phyloP scores from a whole-genome alignment of 306 rosid species.

The Gastrolobium villosum region DNA sequence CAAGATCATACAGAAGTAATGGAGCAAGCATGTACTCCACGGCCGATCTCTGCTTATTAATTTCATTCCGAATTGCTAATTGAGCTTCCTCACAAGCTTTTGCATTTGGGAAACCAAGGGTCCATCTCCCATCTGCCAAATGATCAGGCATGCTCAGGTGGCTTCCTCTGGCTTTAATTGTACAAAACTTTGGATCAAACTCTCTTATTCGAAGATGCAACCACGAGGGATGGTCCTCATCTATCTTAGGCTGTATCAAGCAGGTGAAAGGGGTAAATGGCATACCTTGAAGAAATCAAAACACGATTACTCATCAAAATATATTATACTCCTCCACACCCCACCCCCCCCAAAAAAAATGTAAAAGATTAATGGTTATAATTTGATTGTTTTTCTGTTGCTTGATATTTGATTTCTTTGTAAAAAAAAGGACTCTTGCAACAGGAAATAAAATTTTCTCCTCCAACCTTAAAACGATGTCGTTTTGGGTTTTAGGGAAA shows the following conservation, averaged over 20 bases:
- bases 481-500: no score
- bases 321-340: not conserved
- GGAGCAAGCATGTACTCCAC: constrained; percentile 70
- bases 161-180: constrained; percentile 53
- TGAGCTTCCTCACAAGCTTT: constrained; percentile 76
- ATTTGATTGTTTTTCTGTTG: constrained; percentile 24
- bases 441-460: no score
- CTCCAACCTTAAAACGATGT: no score
- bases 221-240: constrained; percentile 78
- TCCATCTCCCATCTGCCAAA: constrained; percentile 81
- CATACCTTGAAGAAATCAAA: constrained; percentile 15
- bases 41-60: constrained; percentile 72
- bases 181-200: constrained; percentile 60
- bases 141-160: constrained; percentile 51
- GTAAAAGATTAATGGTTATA: constrained; percentile 7
- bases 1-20: constrained; percentile 60
- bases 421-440: no score
- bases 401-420: constrained; percentile 21
- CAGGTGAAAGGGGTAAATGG: constrained; percentile 4
- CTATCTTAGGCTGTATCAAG: constrained; percentile 75
- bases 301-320: constrained; percentile 26
- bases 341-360: not conserved
- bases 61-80: constrained; percentile 64
- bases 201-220: constrained; percentile 82
- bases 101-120: constrained; percentile 74